Evolutionary conservation across 176 grass and related monocot genomes (phyloP).

Genomic region (Oryza meyeriana): DNA sequence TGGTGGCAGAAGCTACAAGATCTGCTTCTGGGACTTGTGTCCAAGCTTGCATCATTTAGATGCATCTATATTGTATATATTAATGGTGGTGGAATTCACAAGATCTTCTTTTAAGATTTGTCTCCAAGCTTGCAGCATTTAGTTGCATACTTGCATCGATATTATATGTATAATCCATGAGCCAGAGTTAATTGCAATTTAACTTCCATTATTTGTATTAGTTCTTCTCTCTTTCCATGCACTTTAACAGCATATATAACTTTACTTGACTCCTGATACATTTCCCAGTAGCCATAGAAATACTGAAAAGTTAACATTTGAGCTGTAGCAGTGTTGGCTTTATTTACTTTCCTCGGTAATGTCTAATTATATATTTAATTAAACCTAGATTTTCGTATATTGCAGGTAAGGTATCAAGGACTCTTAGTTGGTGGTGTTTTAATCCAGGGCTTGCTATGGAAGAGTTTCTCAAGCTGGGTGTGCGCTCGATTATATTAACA

Average conservation of each 20-base stretch:
- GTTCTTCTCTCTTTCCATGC: neutral
- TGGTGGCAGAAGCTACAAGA: neutral
- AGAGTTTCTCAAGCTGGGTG: constrained; percentile 84
- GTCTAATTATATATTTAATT: constrained; percentile 21
- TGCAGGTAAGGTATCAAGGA: constrained; percentile 73
- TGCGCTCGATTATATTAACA: constrained; percentile 89
- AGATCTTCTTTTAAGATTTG: neutral
- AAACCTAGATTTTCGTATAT: constrained; percentile 29
- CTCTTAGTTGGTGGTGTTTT: constrained; percentile 99
- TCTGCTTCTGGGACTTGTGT: neutral
- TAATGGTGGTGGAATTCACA: neutral
- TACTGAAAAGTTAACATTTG: constrained; percentile 7
- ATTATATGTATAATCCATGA: neutral
- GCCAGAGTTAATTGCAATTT: neutral
- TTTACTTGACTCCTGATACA: neutral
- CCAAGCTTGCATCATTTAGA: neutral
- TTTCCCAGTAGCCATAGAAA: constrained; percentile 14
- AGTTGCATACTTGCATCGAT: neutral
- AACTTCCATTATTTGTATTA: neutral
- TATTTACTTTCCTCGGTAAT: constrained; percentile 6
- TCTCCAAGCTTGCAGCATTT: neutral
- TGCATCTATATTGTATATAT: neutral
- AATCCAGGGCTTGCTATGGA: constrained; percentile 93
- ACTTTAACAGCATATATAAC: constrained; percentile 9
- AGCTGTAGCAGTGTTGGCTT: neutral